Conservation (phyloP, 352 stramenopile genomes). For the Elongisporangium anandrum region DNA sequence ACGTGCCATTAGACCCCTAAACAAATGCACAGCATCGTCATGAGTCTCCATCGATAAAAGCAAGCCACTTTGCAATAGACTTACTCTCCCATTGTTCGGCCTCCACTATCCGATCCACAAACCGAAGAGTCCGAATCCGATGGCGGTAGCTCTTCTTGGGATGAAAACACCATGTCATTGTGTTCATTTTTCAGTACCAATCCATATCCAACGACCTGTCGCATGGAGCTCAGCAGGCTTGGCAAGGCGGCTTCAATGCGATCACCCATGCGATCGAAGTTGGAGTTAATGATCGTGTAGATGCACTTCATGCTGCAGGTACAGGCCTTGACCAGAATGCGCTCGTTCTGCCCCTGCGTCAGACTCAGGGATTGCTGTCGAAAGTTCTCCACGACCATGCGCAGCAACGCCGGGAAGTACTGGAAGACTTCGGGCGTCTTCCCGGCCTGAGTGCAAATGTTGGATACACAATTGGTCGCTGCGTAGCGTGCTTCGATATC, state of each 20-base stretch:
- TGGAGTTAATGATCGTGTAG: slow-evolving; percentile 75
- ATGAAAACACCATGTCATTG: slow-evolving; percentile 52
- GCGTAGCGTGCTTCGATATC: slow-evolving; percentile 84
- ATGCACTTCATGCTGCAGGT: slow-evolving; percentile 87
- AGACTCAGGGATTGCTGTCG: slow-evolving; percentile 69
- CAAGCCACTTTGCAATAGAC: slow-evolving; percentile 8
- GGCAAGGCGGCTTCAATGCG: slow-evolving; percentile 57
- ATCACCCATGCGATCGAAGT: slow-evolving; percentile 50
- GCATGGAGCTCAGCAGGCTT: slow-evolving; percentile 70
- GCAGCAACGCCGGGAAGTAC: slow-evolving; percentile 69
- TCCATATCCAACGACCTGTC: slow-evolving; percentile 71
- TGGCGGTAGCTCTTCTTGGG: slow-evolving; percentile 48
- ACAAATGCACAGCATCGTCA: neutral
- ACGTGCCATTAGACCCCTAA: slow-evolving; percentile 60
- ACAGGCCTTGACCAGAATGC: slow-evolving; percentile 79
- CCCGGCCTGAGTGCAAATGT: slow-evolving; percentile 64
- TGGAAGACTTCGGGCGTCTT: slow-evolving; percentile 67
- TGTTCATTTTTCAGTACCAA: slow-evolving; percentile 44
- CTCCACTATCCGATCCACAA: slow-evolving; percentile 53
- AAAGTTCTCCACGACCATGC: slow-evolving; percentile 85
- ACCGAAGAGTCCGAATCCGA: slow-evolving; percentile 74
- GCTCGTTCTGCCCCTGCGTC: slow-evolving; percentile 57
- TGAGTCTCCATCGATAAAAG: neutral
- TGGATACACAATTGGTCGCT: slow-evolving; percentile 80
- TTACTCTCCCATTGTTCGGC: slow-evolving; percentile 42